These are phyloP conservation scores for Russula brevipes DNA, from an alignment of 768 basidiomycete species.

Conservation along the genomic window DNA sequence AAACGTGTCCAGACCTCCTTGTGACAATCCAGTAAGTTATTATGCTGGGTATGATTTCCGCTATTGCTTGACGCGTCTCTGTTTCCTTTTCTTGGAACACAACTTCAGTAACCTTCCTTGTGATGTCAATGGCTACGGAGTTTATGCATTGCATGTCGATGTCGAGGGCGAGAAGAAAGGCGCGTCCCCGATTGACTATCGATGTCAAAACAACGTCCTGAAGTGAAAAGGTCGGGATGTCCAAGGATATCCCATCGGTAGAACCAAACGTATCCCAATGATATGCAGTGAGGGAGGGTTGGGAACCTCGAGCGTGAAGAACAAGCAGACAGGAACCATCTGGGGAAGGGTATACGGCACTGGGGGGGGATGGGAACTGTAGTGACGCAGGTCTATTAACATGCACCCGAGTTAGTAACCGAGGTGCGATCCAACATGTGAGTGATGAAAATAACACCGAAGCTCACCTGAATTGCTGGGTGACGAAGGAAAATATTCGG, in stretches of 20 bases:
- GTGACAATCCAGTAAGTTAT: conserved; percentile 26
- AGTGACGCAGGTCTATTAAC: conserved; percentile 41
- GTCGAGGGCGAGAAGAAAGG: conserved; percentile 43
- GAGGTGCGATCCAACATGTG: not conserved
- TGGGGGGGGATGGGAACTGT: conserved; percentile 35
- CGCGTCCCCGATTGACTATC: conserved; percentile 37
- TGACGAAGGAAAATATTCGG: conserved; percentile 49
- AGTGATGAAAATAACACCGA: not conserved
- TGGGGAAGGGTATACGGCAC: conserved; percentile 40
- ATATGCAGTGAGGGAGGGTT: conserved; percentile 35
- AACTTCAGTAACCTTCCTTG: conserved; percentile 51
- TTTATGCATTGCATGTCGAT: conserved; percentile 30
- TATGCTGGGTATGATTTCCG: conserved; percentile 35
- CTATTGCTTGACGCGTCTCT: conserved; percentile 22
- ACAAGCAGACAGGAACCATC: conserved; percentile 51
- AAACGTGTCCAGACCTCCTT: conserved; percentile 16
- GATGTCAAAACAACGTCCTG: conserved; percentile 40
- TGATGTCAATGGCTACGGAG: conserved; percentile 49
- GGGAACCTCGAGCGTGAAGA: conserved; percentile 23
- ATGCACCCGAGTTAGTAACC: not conserved
- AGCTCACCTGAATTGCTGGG: conserved; percentile 48
- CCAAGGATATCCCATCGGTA: conserved; percentile 38
- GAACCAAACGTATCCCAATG: conserved; percentile 58
- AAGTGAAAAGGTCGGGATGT: conserved; percentile 30
- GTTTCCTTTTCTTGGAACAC: conserved; percentile 43